phyloP scores from a whole-genome alignment of 306 rosid species.

The Inga laurina region DNA sequence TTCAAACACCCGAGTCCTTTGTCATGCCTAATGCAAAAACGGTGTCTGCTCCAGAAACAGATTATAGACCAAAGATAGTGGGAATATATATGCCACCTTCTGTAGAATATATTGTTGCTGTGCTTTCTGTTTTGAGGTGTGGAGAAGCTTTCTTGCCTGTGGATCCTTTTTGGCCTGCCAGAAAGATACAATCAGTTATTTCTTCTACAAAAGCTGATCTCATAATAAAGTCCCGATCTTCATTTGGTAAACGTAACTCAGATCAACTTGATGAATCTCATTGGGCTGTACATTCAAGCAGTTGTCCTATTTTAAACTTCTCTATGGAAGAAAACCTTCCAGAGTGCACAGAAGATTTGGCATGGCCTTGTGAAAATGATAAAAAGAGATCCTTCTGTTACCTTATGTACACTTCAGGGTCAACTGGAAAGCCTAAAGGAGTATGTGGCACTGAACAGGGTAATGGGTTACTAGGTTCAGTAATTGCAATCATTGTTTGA shows the following conservation, averaged over 20 bases:
- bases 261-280: conserved; percentile 44
- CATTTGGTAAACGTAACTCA: conserved; percentile 45
- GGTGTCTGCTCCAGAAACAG: conserved; percentile 28
- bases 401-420: conserved; percentile 91
- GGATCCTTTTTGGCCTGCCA: conserved; percentile 82
- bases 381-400: conserved; percentile 70
- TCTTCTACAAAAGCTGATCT: conserved; percentile 62
- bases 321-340: conserved; percentile 50
- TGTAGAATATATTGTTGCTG: conserved; percentile 69
- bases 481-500: not conserved
- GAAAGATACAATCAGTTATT: conserved; percentile 54
- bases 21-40: conserved; percentile 21
- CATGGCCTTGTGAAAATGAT: conserved; percentile 59
- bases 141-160: conserved; percentile 88
- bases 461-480: conserved; percentile 18
- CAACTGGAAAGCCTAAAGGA: conserved; percentile 90
- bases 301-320: conserved; percentile 51
- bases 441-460: conserved; percentile 90
- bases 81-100: conserved; percentile 84
- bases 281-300: conserved; percentile 48
- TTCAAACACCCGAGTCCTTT: conserved; percentile 24
- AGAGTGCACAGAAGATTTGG: conserved; percentile 35
- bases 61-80: conserved; percentile 58
- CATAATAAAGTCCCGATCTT: conserved; percentile 50
- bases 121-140: conserved; percentile 70